Evolutionary conservation across 441 rosid genomes (phyloP).

Genomic region (Gossypium trilobum): DNA sequence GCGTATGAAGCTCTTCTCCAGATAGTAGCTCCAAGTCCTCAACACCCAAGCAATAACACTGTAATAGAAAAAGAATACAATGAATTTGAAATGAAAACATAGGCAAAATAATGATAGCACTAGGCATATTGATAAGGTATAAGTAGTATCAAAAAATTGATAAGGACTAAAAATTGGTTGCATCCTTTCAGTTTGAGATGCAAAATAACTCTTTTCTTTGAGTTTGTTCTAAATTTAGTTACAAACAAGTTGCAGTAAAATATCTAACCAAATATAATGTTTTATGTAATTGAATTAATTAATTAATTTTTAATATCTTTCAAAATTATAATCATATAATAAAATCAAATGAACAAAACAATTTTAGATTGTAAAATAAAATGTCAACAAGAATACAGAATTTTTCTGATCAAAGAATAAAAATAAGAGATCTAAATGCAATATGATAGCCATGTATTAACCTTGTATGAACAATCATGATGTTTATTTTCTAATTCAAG

Average conservation of each 20-base stretch:
- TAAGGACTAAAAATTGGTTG: not conserved
- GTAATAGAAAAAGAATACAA: slow-evolving; percentile 20
- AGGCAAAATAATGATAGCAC: not conserved
- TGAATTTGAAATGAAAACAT: slow-evolving; percentile 1
- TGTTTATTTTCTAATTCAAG: not conserved
- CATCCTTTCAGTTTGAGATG: not conserved
- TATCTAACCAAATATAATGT: not conserved
- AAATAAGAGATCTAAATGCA: not conserved
- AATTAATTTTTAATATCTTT: not conserved
- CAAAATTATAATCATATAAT: not conserved
- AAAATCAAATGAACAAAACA: not conserved
- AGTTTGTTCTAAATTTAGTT: not conserved
- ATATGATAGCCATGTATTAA: not conserved
- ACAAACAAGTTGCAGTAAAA: not conserved
- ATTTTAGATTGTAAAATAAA: not conserved
- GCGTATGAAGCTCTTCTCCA: slow-evolving; percentile 83
- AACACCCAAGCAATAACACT: slow-evolving; percentile 86
- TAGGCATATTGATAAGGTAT: not conserved
- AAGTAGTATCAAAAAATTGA: not conserved
- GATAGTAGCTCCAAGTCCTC: slow-evolving; percentile 73
- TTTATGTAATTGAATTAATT: not conserved
- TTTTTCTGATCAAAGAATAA: not conserved
- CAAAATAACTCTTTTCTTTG: not conserved
- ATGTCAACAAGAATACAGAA: not conserved
- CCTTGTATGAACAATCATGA: not conserved